Base-by-base conservation (phyloP, 805 yeast species). In the Wickerhamiella kurtzmanii region DNA sequence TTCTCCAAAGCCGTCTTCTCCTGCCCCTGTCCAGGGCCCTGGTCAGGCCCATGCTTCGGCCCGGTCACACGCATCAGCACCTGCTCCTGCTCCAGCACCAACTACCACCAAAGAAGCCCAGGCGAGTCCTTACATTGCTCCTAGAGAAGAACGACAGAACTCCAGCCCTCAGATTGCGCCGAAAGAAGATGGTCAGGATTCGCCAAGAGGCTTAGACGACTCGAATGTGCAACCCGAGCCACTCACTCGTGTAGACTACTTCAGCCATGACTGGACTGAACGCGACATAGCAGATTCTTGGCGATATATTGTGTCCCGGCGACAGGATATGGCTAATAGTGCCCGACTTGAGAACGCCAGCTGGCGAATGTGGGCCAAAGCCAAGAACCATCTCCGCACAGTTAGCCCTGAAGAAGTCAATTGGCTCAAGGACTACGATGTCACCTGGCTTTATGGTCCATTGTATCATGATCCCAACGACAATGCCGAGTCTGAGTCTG, bases 391-490 rank as follows among this genome's bases (percentile, higher is more conserved):
- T 22, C 64, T 79, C 41, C 61, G 67, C 22, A 92, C 98, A 0
- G 84, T 89, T 4, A 77, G 88, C 17, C 98, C 99, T 1, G 94
- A 86, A 58, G 74, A 76, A 35, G 83, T 92, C 42, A 89, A 92
- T 63, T 92, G 99, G 99, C 78, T 86, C 40, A 92, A 94, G 65
- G 99, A 92, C 58, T 80, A 82, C 49, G 99, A 92, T 63, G 96
- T 92, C 9, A 87, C 96, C 1, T 92, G 98, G 98, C 73, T 92
- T 13, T 92, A 89, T 65, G 99, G 99, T 1, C 99, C 99, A 0
- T 68, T 78, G 20, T 70, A 76, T 47, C 71, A 70, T 48, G 78
- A 74, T 47, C 51, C 44, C 3, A 42, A 37, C 38, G 17, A n/a
- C 38, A n/a, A 5, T 16, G 19, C 19, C n/a, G 19, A 18, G 8